Conservation (phyloP, 495 filamentous ascomycete genomes). For the Monascus purpureus region DNA sequence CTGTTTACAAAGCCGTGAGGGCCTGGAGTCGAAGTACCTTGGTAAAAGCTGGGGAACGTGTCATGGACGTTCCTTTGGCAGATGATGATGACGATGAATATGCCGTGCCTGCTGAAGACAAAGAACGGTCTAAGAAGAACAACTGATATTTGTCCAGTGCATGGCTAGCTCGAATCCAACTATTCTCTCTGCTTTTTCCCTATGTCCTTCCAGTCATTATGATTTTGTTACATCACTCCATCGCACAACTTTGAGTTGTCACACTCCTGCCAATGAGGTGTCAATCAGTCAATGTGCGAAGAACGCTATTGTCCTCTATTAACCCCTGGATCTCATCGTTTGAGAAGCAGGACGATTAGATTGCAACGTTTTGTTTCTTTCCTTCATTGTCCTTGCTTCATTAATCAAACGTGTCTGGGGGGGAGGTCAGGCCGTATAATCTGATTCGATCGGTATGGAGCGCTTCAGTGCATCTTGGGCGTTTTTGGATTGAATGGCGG, state of each 20-base stretch:
- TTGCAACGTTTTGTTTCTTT: conserved; percentile 28
- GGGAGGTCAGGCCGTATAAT: conserved; percentile 24
- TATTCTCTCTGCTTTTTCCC: no score
- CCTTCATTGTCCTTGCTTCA: conserved; percentile 16
- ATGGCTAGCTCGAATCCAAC: no score
- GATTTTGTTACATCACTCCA: conserved; percentile 1
- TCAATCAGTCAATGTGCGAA: conserved; percentile 94
- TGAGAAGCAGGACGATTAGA: conserved; percentile 13
- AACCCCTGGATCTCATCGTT: conserved; percentile 14
- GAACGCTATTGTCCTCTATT: conserved; percentile 39
- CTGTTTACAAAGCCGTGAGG: conserved; percentile 66
- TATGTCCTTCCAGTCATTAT: no score
- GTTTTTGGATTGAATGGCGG: conserved; percentile 23
- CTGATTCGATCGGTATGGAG: conserved; percentile 13
- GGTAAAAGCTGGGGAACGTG: conserved; percentile 60
- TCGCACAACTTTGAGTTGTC: conserved; percentile 93
- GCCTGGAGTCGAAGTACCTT: conserved; percentile 53
- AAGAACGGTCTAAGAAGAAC: conserved; percentile 10
- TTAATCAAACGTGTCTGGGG: conserved; percentile 17
- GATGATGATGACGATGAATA: conserved; percentile 52
- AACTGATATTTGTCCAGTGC: conserved; percentile 2
- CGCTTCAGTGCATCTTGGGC: conserved; percentile 9
- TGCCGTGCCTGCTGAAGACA: conserved; percentile 3
- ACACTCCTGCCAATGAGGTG: conserved; percentile 62
- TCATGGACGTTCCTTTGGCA: conserved; percentile 71